Percentiles rank a stretch among this genome's conserved stretches.
Conservation (phyloP, 495 filamentous ascomycete genomes). For the Cercophora newfieldiana region DNA sequence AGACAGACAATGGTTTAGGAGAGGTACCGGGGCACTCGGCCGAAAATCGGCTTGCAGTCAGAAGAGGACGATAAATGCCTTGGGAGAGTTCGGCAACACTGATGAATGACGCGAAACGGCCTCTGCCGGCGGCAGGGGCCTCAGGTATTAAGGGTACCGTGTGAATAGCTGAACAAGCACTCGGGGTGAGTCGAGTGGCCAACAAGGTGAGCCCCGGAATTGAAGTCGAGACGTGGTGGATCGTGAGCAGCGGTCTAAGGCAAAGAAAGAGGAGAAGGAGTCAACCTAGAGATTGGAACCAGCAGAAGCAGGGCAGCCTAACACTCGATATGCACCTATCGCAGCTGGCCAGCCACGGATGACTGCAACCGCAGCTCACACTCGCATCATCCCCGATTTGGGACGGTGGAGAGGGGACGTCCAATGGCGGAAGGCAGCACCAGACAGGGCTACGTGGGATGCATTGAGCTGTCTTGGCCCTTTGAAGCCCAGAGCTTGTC, state of each 20-base stretch:
- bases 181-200: background rate
- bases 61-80: background rate
- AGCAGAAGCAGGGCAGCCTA: slow-evolving; percentile 1
- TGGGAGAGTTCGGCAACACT: background rate
- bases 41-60: background rate
- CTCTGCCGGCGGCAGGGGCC: slow-evolving; percentile 1
- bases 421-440: slow-evolving; percentile 3
- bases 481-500: background rate
- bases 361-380: slow-evolving; percentile 26
- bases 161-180: background rate
- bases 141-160: slow-evolving; percentile 1
- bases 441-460: slow-evolving; percentile 20
- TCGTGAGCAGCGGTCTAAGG: background rate
- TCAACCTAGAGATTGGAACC: background rate
- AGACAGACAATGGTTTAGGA: background rate
- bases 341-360: slow-evolving; percentile 7
- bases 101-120: background rate
- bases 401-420: slow-evolving; percentile 8
- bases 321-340: slow-evolving; percentile 4
- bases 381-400: slow-evolving; percentile 25
- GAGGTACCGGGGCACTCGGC: background rate
- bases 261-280: background rate
- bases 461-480: slow-evolving; percentile 21
- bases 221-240: background rate
- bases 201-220: slow-evolving; percentile 6